Conservation (phyloP, 164 flowering plant species). For the Vitis cinerea region DNA sequence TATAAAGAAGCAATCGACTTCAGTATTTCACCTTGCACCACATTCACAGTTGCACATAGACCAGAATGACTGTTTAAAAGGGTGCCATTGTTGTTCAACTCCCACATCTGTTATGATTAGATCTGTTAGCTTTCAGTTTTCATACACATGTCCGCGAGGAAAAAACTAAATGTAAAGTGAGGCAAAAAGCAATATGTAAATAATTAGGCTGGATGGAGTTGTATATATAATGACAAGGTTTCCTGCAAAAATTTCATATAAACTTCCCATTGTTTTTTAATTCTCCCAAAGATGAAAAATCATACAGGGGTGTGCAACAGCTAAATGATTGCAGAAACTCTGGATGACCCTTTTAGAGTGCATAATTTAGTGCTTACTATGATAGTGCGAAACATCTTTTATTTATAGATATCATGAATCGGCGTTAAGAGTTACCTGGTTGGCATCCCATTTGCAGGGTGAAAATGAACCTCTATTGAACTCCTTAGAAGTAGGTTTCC, state of each 20-base stretch:
- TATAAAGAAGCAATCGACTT: background rate
- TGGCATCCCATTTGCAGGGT: slow-evolving; percentile 54
- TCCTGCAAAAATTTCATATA: too few relatives aligned
- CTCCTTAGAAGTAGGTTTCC: slow-evolving; percentile 47
- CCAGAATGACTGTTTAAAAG: slow-evolving; percentile 72
- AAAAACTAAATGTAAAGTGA: too few relatives aligned
- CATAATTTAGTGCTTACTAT: background rate
- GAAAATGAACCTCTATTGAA: slow-evolving; percentile 41
- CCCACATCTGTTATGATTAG: slow-evolving; percentile 64
- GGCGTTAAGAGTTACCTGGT: slow-evolving; percentile 46
- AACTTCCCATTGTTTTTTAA: too few relatives aligned
- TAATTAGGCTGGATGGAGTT: too few relatives aligned
- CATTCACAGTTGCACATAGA: slow-evolving; percentile 55
- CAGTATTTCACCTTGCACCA: slow-evolving; percentile 43
- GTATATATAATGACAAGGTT: too few relatives aligned
- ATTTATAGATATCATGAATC: background rate
- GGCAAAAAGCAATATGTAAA: too few relatives aligned
- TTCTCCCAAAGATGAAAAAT: too few relatives aligned
- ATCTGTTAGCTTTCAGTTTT: slow-evolving; percentile 3
- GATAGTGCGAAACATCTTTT: background rate
- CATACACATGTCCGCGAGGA: background rate
- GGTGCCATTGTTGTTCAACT: slow-evolving; percentile 52
- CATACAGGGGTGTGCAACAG: too few relatives aligned
- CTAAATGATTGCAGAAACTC: too few relatives aligned
- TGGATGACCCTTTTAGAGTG: too few relatives aligned